Conservation (phyloP, 805 yeast genomes). For the Cyberlindnera misumaiensis region DNA sequence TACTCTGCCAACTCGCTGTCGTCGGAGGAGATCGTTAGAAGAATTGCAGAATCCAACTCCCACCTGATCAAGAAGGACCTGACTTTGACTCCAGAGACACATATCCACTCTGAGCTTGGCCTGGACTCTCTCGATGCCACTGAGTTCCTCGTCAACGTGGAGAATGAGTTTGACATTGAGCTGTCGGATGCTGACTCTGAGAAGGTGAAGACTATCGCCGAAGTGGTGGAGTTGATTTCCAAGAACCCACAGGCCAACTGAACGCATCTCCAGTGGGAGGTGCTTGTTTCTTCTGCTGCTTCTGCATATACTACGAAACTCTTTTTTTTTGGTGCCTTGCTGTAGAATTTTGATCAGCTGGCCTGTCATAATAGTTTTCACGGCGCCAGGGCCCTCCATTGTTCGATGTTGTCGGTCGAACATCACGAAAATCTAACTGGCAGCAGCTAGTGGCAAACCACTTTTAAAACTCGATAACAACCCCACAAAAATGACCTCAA, state of each 20-base stretch:
- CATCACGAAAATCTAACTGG: no score
- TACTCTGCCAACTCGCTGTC: constrained; percentile 61
- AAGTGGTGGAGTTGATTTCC: constrained; percentile 82
- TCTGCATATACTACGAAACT: no score
- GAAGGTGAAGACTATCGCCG: constrained; percentile 87
- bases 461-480: no score
- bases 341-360: no score
- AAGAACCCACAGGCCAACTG: constrained; percentile 46
- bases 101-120: constrained; percentile 56
- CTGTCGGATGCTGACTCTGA: constrained; percentile 90
- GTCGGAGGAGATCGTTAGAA: constrained; percentile 71
- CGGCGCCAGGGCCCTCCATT: no score
- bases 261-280: no score
- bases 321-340: no score
- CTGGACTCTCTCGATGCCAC: constrained; percentile 92
- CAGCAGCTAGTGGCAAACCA: no score
- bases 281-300: no score
- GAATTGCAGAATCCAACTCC: constrained; percentile 74
- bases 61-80: constrained; percentile 56
- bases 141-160: constrained; percentile 93
- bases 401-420: no score
- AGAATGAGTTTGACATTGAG: constrained; percentile 83
- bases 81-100: constrained; percentile 30
- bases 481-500: not conserved
- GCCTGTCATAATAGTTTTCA: no score